Evolutionary conservation across 2,329 filamentous ascomycete genomes (phyloP), one percentile per base, ranked within the genome.

Genomic region (Xylariaceae sp.): DNA sequence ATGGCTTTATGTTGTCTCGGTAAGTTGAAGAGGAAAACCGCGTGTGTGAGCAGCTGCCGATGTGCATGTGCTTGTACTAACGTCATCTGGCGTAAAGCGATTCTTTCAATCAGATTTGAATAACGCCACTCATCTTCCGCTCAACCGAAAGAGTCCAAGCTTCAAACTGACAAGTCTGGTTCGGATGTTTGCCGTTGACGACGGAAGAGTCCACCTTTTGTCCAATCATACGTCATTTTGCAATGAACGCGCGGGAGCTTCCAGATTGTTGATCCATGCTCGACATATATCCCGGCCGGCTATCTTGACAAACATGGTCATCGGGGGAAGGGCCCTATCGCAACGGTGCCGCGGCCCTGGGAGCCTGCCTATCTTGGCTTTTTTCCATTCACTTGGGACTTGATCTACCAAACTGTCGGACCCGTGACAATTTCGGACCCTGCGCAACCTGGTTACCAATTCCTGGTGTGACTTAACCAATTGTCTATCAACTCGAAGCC

Each of bases 1-100:
- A 44, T 29, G 37, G n/a, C 16, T 22, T 36, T 45, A 32, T 43
- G 21, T 19, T 13, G 12, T 37, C 5, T 52, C 21, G 22, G 55
- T 57, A 48, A 55, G 55, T 50, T 36, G 16, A 22, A 37, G 18
- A 6, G 18, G 9, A 18, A 10, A 21, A 22, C 9, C 22, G 39
- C 4, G 47, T 18, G 42, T 19, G 10, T 12, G 12, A 26, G 22
- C 34, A 10, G 40, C 26, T 8, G n/a, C 12, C 12, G 29, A 29
- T 44, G 21, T 34, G 10, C 29, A 22, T 41, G 26, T 18, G 43
- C 26, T 26, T 26, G 26, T 45, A 45, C 44, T 57, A 39, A 57
- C 40, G 16, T 30, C 43, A n/a, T 18, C 5, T 32, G 39, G 36
- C 21, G 32, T 30, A 13, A 42, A 43, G 32, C 26, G 13, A 13